Percentiles rank a stretch among this genome's conserved stretches.
Conservation (phyloP, 345 rosid genomes). For the Sonneratia caseolaris region DNA sequence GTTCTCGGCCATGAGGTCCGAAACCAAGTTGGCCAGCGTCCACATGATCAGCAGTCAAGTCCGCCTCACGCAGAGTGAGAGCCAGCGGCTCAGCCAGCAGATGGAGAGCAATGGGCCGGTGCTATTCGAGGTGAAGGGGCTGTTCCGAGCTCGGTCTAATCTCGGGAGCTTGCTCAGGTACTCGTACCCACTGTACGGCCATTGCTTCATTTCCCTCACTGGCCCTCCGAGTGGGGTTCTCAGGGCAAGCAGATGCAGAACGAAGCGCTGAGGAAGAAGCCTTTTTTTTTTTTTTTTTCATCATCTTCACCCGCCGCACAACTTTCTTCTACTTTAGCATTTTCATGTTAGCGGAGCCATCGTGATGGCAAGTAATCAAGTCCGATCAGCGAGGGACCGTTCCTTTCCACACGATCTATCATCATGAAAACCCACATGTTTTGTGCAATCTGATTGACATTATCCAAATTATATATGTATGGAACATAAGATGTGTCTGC, state of each 20-base stretch:
- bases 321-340: neutral
- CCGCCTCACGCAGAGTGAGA: constrained; percentile 34
- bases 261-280: constrained; percentile 41
- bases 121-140: constrained; percentile 45
- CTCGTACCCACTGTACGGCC: constrained; percentile 58
- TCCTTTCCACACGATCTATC: too few relatives aligned
- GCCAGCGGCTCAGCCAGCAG: constrained; percentile 40
- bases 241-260: constrained; percentile 45
- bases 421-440: neutral
- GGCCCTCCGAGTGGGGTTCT: constrained; percentile 69
- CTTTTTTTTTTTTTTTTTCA: neutral
- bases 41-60: constrained; percentile 78
- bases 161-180: constrained; percentile 55
- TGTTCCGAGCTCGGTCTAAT: constrained; percentile 54
- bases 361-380: neutral
- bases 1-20: constrained; percentile 38
- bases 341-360: neutral
- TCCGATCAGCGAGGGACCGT: neutral
- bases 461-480: neutral
- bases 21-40: constrained; percentile 34
- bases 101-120: constrained; percentile 35
- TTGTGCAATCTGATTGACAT: neutral
- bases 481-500: too few relatives aligned
- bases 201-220: constrained; percentile 41
- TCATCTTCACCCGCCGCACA: neutral